Evolutionary conservation across 225 moss, liverwort and hornwort genomes (phyloP).

Genomic region (Polytrichum formosum): DNA sequence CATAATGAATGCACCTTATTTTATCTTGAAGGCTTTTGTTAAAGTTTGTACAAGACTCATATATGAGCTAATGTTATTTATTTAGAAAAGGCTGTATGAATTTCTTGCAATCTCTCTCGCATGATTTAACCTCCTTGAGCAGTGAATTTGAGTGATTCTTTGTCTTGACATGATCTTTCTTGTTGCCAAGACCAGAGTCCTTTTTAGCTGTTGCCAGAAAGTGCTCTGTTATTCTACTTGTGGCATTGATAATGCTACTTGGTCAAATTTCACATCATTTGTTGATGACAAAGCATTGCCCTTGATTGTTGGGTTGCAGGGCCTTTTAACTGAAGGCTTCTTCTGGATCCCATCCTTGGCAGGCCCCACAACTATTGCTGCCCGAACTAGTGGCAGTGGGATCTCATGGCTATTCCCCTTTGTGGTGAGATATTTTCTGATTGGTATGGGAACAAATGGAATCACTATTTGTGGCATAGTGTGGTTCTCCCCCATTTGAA

Average conservation of each 20-base stretch:
- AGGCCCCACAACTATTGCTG: constrained; percentile 87
- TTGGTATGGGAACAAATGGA: too few relatives aligned
- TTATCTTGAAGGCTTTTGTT: too few relatives aligned
- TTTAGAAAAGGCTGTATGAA: too few relatives aligned
- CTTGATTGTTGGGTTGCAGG: constrained; percentile 25
- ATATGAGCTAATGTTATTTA: too few relatives aligned
- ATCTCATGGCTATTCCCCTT: constrained; percentile 86
- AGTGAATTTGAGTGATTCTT: too few relatives aligned
- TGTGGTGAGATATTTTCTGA: constrained; percentile 36
- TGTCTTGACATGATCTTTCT: background rate
- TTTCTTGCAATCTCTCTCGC: too few relatives aligned
- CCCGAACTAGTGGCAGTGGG: constrained; percentile 74
- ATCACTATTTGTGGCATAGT: background rate
- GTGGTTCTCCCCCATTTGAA: background rate
- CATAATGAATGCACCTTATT: too few relatives aligned
- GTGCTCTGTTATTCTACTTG: background rate
- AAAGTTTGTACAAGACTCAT: too few relatives aligned
- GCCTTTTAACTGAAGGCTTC: constrained; percentile 93
- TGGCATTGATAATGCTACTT: background rate
- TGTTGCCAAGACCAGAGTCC: background rate
- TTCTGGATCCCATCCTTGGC: constrained; percentile 99
- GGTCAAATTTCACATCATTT: background rate
- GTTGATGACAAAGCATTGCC: background rate
- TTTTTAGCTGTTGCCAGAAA: background rate
- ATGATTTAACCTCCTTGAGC: too few relatives aligned